These are phyloP conservation scores for Croton laevigatus DNA, from an alignment of 441 rosid species.

Conservation along the genomic window DNA sequence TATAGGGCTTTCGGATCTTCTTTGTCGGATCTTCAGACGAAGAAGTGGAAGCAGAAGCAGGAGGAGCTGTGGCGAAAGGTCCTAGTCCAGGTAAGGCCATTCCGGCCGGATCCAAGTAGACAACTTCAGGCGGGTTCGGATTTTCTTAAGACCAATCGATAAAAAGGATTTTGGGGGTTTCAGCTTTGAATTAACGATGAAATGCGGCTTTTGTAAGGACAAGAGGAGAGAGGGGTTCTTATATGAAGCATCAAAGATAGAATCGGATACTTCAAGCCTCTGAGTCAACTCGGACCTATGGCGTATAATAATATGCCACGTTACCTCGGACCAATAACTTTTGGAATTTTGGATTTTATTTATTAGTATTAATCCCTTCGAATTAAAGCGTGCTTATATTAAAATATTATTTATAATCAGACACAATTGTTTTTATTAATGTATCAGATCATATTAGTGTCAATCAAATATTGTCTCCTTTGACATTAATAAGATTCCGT, in stretches of 20 bases:
- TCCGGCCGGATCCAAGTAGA: conserved; percentile 65
- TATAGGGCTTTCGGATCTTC: conserved; percentile 94
- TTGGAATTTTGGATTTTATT: not conserved
- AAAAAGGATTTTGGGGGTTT: conserved; percentile 1
- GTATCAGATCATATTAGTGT: no score
- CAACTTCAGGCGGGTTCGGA: conserved; percentile 64
- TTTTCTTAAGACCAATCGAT: conserved; percentile 53
- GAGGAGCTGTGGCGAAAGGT: conserved; percentile 45
- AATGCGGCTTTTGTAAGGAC: conserved; percentile 19
- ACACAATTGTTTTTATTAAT: no score
- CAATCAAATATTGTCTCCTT: no score
- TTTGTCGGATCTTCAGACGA: conserved; percentile 34
- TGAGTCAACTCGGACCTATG: not conserved
- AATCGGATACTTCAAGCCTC: not conserved
- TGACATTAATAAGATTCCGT: no score
- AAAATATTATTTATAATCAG: no score
- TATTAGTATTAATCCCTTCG: not conserved
- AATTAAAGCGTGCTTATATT: not conserved
- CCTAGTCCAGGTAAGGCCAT: conserved; percentile 64
- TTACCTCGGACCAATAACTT: not conserved
- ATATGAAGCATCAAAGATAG: conserved; percentile 7
- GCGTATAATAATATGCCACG: conserved; percentile 26
- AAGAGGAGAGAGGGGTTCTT: conserved; percentile 14
- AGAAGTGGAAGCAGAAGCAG: conserved; percentile 34
- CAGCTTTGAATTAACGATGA: conserved; percentile 19